Conservation (phyloP, 2,329 filamentous ascomycete genomes). For the Fusarium sulawesiense region DNA sequence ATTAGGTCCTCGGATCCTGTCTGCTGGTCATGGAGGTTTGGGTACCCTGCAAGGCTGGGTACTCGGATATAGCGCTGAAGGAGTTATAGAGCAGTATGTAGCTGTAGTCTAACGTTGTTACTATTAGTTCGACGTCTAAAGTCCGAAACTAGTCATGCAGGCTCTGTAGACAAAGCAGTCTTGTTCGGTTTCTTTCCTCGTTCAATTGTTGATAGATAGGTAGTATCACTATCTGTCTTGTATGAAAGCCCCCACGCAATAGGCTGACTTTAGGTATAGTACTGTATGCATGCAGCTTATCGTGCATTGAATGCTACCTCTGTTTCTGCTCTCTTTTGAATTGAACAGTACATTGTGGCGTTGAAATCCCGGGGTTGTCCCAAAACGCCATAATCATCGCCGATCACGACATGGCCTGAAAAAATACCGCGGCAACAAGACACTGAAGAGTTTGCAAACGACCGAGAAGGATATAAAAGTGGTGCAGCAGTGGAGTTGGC, state of each 20-base stretch:
- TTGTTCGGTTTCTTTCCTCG: neutral
- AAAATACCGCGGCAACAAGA: neutral
- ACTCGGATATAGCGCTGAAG: constrained; percentile 8
- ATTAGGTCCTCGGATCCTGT: constrained; percentile 16
- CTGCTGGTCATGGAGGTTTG: constrained; percentile 23
- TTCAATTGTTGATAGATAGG: neutral
- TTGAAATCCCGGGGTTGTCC: constrained; percentile 18
- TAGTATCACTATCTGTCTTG: neutral
- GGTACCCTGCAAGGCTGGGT: constrained; percentile 12
- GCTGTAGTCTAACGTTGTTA: neutral
- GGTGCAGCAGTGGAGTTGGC: constrained; percentile 29
- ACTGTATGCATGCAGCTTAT: constrained; percentile 20
- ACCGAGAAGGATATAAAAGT: constrained; percentile 31
- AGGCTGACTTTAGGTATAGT: neutral
- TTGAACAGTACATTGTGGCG: constrained; percentile 28
- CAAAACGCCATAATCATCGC: constrained; percentile 38
- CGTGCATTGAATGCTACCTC: neutral
- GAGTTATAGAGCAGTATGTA: neutral
- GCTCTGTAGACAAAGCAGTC: neutral
- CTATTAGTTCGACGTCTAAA: neutral
- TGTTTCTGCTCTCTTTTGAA: neutral
- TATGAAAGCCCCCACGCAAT: constrained; percentile 13
- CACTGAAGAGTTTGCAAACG: constrained; percentile 26
- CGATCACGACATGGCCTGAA: constrained; percentile 43
- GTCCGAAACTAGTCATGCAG: neutral